Percentiles rank a stretch among this genome's conserved stretches.
phyloP scores from a whole-genome alignment of 1,139 yeast species.

The Scheffersomyces illinoinensis region DNA sequence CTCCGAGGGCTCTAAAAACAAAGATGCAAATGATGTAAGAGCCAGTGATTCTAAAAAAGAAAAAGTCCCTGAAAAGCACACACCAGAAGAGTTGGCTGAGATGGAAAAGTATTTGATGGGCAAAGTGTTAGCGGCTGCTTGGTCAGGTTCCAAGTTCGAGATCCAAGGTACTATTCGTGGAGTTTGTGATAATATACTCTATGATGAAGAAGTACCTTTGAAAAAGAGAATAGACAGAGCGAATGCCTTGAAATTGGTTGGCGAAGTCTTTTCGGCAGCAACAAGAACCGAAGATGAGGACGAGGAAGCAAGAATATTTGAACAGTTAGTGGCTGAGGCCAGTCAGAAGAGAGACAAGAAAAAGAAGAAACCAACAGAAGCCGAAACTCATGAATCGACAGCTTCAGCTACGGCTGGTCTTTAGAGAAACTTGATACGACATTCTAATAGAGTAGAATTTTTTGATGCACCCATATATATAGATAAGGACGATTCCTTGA shows the following conservation, averaged over 20 bases:
- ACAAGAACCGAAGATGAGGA: constrained; percentile 81
- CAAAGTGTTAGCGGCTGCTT: constrained; percentile 90
- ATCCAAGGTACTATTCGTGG: constrained; percentile 84
- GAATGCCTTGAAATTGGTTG: constrained; percentile 71
- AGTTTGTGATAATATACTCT: constrained; percentile 79
- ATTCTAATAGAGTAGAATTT: neutral
- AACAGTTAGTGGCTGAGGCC: constrained; percentile 89
- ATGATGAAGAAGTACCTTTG: constrained; percentile 57
- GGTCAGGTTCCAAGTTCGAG: constrained; percentile 93
- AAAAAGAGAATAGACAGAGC: constrained; percentile 73
- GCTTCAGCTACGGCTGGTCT: neutral
- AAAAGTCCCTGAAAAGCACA: constrained; percentile 52
- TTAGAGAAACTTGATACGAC: neutral
- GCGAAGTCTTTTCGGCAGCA: constrained; percentile 66
- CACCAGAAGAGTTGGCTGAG: constrained; percentile 80
- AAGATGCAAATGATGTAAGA: constrained; percentile 4
- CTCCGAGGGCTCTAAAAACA: constrained; percentile 6
- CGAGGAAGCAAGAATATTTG: constrained; percentile 89
- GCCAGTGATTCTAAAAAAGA: constrained; percentile 11
- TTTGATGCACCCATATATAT: neutral
- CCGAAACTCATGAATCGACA: neutral
- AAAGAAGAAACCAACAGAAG: constrained; percentile 10
- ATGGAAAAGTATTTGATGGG: constrained; percentile 87
- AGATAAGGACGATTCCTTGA: neutral
- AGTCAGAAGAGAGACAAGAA: constrained; percentile 73